A percentile compares a stretch with the other conserved stretches of the same genome.
phyloP scores from a whole-genome alignment of 108 stramenopile species.

The Stephanodiscus minutulus region DNA sequence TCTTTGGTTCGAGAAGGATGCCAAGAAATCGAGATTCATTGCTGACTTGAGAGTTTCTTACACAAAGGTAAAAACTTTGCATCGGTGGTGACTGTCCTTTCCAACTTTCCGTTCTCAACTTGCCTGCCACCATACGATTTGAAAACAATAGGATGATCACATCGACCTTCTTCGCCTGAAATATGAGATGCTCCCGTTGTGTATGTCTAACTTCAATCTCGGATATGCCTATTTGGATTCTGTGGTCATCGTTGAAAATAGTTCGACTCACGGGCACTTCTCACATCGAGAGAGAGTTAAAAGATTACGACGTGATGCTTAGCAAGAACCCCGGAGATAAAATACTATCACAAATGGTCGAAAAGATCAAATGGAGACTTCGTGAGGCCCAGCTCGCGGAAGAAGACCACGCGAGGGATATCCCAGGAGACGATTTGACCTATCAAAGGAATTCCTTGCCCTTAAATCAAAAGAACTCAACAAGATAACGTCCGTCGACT shows the following conservation, averaged over 20 bases:
- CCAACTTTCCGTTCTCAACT: too few species aligned
- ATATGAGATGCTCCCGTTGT: slow-evolving; percentile 39
- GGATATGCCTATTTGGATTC: slow-evolving; percentile 41
- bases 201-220: slow-evolving; percentile 37
- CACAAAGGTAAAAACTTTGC: slow-evolving; percentile 19
- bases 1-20: slow-evolving; percentile 39
- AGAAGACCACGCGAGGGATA: slow-evolving; percentile 40
- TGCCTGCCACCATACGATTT: background rate
- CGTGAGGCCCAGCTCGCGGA: slow-evolving; percentile 41
- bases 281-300: slow-evolving; percentile 41
- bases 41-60: slow-evolving; percentile 36
- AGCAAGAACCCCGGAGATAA: slow-evolving; percentile 28
- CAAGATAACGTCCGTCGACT: slow-evolving; percentile 31
- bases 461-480: slow-evolving; percentile 21
- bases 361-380: slow-evolving; percentile 24
- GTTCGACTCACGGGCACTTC: slow-evolving; percentile 32
- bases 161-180: slow-evolving; percentile 26
- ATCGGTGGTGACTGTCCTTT: too few species aligned
- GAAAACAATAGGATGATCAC: slow-evolving; percentile 13
- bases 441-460: slow-evolving; percentile 47
- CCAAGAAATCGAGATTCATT: slow-evolving; percentile 11
- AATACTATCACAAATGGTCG: slow-evolving; percentile 37
- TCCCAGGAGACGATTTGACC: slow-evolving; percentile 34
- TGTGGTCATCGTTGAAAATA: slow-evolving; percentile 27
- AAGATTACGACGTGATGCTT: slow-evolving; percentile 43